Base-by-base conservation (phyloP, 805 yeast species). In the Priceomyces haplophilus region DNA sequence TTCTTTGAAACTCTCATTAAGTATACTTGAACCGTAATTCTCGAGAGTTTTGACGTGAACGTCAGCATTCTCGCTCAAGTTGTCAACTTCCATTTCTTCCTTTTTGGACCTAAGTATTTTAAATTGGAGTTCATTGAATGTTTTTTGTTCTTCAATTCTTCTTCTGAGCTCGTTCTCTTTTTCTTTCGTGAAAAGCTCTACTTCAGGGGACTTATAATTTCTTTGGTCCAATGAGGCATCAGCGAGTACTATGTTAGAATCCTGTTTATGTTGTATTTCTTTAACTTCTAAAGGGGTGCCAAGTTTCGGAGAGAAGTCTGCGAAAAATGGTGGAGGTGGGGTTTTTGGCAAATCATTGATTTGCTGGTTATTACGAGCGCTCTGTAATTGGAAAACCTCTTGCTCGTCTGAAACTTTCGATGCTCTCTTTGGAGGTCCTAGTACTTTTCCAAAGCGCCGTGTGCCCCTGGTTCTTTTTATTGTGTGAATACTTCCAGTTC, bases 401-500 rank as follows among this genome's bases (percentile, higher is more conserved):
- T 40, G 18, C n/a, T 31, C 38, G 3, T 42, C 45, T 34, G 20
- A 37, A 6, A 40, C n/a, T 55, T 66, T 33, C 3, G 69, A 58
- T 2, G 75, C 65, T 38, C 82, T 55, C 48, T 74, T 68, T 1
- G 82, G 81, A 8, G 80, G 80, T 1, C 82, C 82, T 31, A 78
- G 47, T 2, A 55, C 41, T 43, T 55, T 61, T 4, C 67, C 66
- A 40, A 69, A 65, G 25, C 75, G 58, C 44, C 74, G 60, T 1
- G 65, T 48, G 10, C 69, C 62, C 37, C 69, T 54, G 24, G 63
- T 53, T 37, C 67, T 45, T 42, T 58, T 62, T n/a, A 61, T 42
- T 12, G 59, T 48, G 30, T 50, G 50, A 12, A 38, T 40, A 13
- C 34, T 40, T 12, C 34, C 25, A n/a, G 39, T 29, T 15, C 38